Evolutionary conservation across 805 yeast genomes (phyloP).

Genomic region (Candida dajiaensis): DNA sequence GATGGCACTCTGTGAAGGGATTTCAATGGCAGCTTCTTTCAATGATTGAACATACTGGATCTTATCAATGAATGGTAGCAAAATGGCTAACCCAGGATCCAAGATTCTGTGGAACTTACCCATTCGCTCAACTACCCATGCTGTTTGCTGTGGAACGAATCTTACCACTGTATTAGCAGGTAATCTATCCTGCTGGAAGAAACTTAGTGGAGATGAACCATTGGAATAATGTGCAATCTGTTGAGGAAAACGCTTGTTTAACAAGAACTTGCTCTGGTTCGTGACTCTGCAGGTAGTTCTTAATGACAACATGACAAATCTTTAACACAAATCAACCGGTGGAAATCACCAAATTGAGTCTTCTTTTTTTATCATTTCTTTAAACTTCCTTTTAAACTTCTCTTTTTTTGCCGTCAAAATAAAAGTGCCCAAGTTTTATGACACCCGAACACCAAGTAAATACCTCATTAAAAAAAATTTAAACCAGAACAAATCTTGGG

Average conservation of each 20-base stretch:
- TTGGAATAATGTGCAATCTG: not conserved
- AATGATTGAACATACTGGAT: constrained; percentile 78
- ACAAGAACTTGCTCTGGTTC: not conserved
- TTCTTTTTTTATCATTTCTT: not conserved
- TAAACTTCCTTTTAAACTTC: too few relatives aligned
- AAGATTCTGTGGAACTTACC: constrained; percentile 69
- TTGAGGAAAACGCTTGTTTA: not conserved
- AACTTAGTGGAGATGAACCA: constrained; percentile 32
- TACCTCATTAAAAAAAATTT: too few relatives aligned
- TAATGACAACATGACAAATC: not conserved
- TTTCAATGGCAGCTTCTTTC: constrained; percentile 81
- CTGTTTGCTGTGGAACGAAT: constrained; percentile 87
- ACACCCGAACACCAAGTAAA: not conserved
- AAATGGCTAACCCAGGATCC: constrained; percentile 71
- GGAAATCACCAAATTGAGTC: not conserved
- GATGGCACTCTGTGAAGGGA: constrained; percentile 79
- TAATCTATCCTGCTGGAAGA: constrained; percentile 53
- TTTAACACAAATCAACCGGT: not conserved
- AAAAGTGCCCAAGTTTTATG: not conserved
- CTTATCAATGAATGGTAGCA: constrained; percentile 68
- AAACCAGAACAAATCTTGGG: too few relatives aligned
- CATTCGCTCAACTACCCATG: constrained; percentile 90
- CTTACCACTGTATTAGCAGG: constrained; percentile 73
- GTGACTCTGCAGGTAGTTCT: not conserved
- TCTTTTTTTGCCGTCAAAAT: not conserved